A percentile compares a stretch with the other conserved stretches of the same genome.
Conservation (phyloP, 1,284 basidiomycete species). For the Cerrena zonata region DNA sequence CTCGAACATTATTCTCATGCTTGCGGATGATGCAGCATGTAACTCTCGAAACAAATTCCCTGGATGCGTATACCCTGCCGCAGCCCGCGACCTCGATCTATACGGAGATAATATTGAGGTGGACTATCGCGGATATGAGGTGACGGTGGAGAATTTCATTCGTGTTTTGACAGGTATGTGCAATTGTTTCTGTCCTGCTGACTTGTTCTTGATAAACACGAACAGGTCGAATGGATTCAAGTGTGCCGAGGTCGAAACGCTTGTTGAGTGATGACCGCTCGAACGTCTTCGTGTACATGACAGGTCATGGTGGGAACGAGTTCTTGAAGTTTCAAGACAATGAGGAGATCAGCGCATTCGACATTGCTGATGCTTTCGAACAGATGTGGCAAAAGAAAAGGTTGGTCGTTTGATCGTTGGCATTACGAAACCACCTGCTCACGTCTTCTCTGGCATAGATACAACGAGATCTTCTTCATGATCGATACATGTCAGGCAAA, state of each 20-base stretch:
- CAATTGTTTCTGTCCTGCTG: background rate
- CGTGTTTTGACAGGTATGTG: constrained; percentile 76
- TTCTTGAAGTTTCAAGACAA: constrained; percentile 99
- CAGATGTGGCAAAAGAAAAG: constrained; percentile 97
- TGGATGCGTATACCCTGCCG: constrained; percentile 84
- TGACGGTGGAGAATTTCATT: constrained; percentile 94
- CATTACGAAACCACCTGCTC: no score
- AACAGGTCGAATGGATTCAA: constrained; percentile 65
- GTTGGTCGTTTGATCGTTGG: constrained; percentile 37
- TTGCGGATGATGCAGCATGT: constrained; percentile 94
- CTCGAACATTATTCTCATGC: constrained; percentile 97
- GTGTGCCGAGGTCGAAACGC: constrained; percentile 85
- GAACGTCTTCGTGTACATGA: constrained; percentile 97
- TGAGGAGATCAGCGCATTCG: constrained; percentile 94
- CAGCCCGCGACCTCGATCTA: constrained; percentile 75
- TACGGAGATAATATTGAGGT: constrained; percentile 97
- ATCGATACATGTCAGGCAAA: constrained; percentile 98
- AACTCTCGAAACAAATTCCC: constrained; percentile 90
- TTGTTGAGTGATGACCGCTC: constrained; percentile 87
- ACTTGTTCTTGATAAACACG: background rate
- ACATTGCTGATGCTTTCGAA: constrained; percentile 93
- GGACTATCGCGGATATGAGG: constrained; percentile 96
- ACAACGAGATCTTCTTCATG: constrained; percentile 97
- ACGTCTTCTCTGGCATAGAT: no score
- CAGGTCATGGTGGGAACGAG: constrained; percentile 95